phyloP scores from a whole-genome alignment of 768 basidiomycete genomes.

The Russula lepida region DNA sequence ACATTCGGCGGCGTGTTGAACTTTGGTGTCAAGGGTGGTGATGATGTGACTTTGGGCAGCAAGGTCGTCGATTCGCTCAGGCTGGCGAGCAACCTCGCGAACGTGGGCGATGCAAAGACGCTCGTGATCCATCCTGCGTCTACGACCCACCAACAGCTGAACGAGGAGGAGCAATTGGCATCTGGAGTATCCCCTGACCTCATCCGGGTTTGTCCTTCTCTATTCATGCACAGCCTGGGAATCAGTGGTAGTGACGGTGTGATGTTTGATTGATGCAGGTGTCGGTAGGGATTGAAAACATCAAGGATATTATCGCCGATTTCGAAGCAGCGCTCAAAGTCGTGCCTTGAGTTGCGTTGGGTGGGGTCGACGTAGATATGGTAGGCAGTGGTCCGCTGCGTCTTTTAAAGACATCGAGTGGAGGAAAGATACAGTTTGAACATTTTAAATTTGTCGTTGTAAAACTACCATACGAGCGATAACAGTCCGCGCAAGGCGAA shows the following conservation, averaged over 20 bases:
- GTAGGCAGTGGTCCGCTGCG: neutral
- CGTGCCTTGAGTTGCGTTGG: constrained; percentile 16
- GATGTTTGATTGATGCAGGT: constrained; percentile 24
- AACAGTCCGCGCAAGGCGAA: too few relatives aligned
- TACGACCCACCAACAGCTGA: constrained; percentile 70
- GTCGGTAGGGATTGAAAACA: constrained; percentile 36
- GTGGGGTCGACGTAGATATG: neutral
- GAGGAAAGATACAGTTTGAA: too few relatives aligned
- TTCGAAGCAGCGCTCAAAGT: constrained; percentile 32
- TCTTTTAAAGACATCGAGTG: neutral
- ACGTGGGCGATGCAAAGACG: constrained; percentile 74
- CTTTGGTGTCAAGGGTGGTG: constrained; percentile 70
- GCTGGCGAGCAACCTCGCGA: constrained; percentile 65
- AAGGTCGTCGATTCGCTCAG: constrained; percentile 61
- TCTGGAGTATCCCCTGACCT: constrained; percentile 72
- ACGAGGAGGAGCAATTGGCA: constrained; percentile 46
- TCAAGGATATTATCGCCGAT: constrained; percentile 38
- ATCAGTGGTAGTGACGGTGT: neutral
- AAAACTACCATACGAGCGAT: neutral
- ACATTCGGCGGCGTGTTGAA: constrained; percentile 66
- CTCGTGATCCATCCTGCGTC: constrained; percentile 72
- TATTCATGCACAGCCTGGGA: neutral
- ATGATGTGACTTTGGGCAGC: constrained; percentile 38
- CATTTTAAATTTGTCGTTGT: neutral
- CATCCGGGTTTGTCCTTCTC: constrained; percentile 45